Percentiles rank a stretch among this genome's conserved stretches.
These are phyloP conservation scores for Helminthosporium solani DNA, from an alignment of 2,329 filamentous ascomycete genomes.

Conservation along the genomic window DNA sequence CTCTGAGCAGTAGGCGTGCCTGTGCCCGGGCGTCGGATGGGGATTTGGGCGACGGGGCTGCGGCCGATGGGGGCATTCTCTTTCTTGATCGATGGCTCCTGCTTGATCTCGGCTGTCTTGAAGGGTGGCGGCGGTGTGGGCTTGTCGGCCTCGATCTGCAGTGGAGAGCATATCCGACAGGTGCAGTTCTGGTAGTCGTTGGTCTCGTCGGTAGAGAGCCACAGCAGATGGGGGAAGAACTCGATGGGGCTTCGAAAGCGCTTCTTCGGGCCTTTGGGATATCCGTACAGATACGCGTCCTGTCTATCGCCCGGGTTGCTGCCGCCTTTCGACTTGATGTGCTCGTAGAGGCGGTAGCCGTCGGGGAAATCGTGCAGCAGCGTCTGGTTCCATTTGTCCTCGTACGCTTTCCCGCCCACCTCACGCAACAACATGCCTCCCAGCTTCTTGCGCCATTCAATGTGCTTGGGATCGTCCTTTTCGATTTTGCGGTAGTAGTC, in stretches of 20 bases:
- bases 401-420: constrained; percentile 43
- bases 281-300: constrained; percentile 62
- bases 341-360: constrained; percentile 59
- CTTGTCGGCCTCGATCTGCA: constrained; percentile 50
- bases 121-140: constrained; percentile 23
- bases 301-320: constrained; percentile 55
- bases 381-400: constrained; percentile 45
- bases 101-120: constrained; percentile 31
- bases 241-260: constrained; percentile 60
- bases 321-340: constrained; percentile 56
- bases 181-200: constrained; percentile 57
- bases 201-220: constrained; percentile 56
- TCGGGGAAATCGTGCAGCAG: constrained; percentile 58
- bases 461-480: constrained; percentile 53
- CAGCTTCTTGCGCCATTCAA: constrained; percentile 61
- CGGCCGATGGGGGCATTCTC: constrained; percentile 4
- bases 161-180: constrained; percentile 59
- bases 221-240: constrained; percentile 61
- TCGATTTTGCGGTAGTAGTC: constrained; percentile 57
- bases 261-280: constrained; percentile 58
- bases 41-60: constrained; percentile 30
- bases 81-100: constrained; percentile 17
- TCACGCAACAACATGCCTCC: constrained; percentile 59
- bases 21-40: constrained; percentile 17
- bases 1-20: constrained; percentile 21